phyloP scores from a whole-genome alignment of 2,329 filamentous ascomycete genomes.

The Raffaelea ambrosiae region DNA sequence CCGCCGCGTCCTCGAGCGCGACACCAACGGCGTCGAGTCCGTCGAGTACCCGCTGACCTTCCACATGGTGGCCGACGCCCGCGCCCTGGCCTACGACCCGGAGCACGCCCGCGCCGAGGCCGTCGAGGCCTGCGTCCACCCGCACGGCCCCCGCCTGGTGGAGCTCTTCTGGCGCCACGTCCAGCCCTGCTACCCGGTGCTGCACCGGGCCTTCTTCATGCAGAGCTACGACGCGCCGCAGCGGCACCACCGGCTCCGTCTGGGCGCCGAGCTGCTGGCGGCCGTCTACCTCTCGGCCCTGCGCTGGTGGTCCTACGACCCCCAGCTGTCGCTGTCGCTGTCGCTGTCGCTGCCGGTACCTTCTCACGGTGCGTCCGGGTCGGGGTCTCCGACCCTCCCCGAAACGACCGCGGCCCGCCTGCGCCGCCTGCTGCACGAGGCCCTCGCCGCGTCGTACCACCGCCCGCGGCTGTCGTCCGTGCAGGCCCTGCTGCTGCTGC shows the following conservation, averaged over 20 bases:
- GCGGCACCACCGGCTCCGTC: not conserved
- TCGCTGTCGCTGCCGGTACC: too few relatives aligned
- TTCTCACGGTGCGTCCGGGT: too few relatives aligned
- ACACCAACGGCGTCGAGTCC: slow-evolving; percentile 14
- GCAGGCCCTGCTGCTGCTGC: slow-evolving; percentile 32
- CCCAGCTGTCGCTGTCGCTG: slow-evolving; percentile 27
- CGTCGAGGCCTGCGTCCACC: slow-evolving; percentile 49
- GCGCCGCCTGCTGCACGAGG: slow-evolving; percentile 22
- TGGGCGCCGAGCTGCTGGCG: slow-evolving; percentile 42
- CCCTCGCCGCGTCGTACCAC: slow-evolving; percentile 24
- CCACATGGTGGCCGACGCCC: slow-evolving; percentile 23
- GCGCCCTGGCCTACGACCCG: slow-evolving; percentile 19
- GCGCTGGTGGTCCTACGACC: slow-evolving; percentile 46
- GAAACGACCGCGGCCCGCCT: slow-evolving; percentile 23
- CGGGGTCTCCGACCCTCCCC: too few relatives aligned
- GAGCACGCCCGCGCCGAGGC: slow-evolving; percentile 23
- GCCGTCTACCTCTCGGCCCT: slow-evolving; percentile 47
- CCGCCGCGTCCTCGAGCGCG: slow-evolving; percentile 12
- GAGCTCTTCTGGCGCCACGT: slow-evolving; percentile 54
- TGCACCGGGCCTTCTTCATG: slow-evolving; percentile 45
- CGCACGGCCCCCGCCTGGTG: slow-evolving; percentile 50
- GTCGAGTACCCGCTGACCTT: slow-evolving; percentile 24
- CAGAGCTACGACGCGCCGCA: slow-evolving; percentile 33
- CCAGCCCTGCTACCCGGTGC: slow-evolving; percentile 37
- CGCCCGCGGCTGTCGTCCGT: slow-evolving; percentile 32